Percentiles rank a stretch among this genome's conserved stretches.
Conservation (phyloP, 768 basidiomycete species). For the Cystofilobasidium capitatum region DNA sequence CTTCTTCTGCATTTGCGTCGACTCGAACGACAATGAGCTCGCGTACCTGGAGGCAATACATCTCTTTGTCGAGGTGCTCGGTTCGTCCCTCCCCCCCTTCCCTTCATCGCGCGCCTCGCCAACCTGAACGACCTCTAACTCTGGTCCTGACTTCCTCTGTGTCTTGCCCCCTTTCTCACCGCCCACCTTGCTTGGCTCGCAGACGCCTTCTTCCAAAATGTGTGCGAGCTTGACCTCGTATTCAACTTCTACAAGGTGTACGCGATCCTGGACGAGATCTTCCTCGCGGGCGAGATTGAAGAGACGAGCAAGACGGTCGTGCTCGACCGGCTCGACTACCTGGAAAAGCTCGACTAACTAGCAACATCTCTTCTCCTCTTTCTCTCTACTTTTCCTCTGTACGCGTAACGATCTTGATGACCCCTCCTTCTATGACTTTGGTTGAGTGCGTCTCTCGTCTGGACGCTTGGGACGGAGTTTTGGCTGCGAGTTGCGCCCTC, state of each 20-base stretch:
- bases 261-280: constrained; percentile 95
- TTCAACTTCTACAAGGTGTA: constrained; percentile 99
- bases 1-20: constrained; percentile 95
- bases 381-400: neutral
- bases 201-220: constrained; percentile 99
- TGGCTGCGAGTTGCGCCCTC: too few relatives aligned
- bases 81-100: constrained; percentile 44
- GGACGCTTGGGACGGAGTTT: too few relatives aligned
- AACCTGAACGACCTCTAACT: neutral
- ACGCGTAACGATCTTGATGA: constrained; percentile 8
- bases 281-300: constrained; percentile 95
- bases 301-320: constrained; percentile 98
- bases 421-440: neutral
- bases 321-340: constrained; percentile 71
- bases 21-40: constrained; percentile 95
- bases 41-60: constrained; percentile 97
- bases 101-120: neutral
- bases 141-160: constrained; percentile 9
- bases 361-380: too few relatives aligned
- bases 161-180: neutral
- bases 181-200: constrained; percentile 5
- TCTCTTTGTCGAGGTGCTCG: constrained; percentile 93
- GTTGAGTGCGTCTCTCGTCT: too few relatives aligned
- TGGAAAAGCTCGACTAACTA: constrained; percentile 89
- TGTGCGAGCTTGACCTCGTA: constrained; percentile 92